Evolutionary conservation across 148 eudicot species (phyloP).

Genomic region (Cornus florida): DNA sequence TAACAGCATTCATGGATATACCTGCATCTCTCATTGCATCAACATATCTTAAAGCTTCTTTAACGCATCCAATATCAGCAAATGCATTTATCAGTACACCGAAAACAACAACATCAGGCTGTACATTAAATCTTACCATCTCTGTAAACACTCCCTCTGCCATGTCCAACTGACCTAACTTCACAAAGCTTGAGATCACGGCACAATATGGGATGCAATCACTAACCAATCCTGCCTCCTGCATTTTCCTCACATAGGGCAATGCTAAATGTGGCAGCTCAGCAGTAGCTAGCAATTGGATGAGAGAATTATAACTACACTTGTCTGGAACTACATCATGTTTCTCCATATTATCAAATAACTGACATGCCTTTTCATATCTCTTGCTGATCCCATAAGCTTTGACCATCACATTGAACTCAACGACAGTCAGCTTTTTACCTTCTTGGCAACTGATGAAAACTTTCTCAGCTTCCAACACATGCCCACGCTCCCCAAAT

Average conservation of each 20-base stretch:
- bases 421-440: slow-evolving; percentile 53
- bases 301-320: slow-evolving; percentile 76
- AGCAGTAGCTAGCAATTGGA: slow-evolving; percentile 72
- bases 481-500: slow-evolving; percentile 75
- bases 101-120: slow-evolving; percentile 77
- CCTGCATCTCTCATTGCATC: slow-evolving; percentile 50
- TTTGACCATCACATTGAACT: slow-evolving; percentile 90
- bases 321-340: slow-evolving; percentile 63
- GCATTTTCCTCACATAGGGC: slow-evolving; percentile 74
- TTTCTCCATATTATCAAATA: slow-evolving; percentile 71
- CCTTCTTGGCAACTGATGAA: slow-evolving; percentile 60
- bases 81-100: slow-evolving; percentile 77
- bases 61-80: slow-evolving; percentile 71
- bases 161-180: slow-evolving; percentile 55
- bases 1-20: slow-evolving; percentile 56
- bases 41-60: slow-evolving; percentile 50
- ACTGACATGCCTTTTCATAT: slow-evolving; percentile 62
- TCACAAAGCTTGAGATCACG: slow-evolving; percentile 74
- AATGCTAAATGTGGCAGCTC: slow-evolving; percentile 71
- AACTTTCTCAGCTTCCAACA: slow-evolving; percentile 69
- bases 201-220: slow-evolving; percentile 83
- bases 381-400: slow-evolving; percentile 79
- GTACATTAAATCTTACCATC: slow-evolving; percentile 57
- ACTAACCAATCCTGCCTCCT: slow-evolving; percentile 48
- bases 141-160: slow-evolving; percentile 59